Evolutionary conservation across 2,329 filamentous ascomycete genomes (phyloP), one percentile per base, ranked within the genome.

Genomic region (Claviceps monticola): DNA sequence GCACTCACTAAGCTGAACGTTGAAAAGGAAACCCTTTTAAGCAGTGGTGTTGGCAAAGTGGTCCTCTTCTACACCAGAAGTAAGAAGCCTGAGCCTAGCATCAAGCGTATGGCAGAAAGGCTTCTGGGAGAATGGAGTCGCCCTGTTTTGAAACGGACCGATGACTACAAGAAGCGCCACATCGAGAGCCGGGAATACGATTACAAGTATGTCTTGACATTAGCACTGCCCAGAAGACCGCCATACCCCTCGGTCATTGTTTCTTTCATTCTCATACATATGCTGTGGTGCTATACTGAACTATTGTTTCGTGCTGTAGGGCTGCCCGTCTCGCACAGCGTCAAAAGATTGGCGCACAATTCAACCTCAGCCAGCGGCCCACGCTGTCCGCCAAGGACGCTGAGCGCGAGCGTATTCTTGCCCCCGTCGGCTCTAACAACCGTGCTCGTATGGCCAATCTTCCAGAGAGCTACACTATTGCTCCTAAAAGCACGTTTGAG

Each of bases 11-110:
- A 82, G 61, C 76, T 97, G 5, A 89, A 88, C 5, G 88, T 97
- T 58, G 86, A 89, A 64, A 96, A 96, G 64, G 93, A 97, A 60
- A 79, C 85, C 1, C 76, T 98, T 14, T 77, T 94, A 21, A 90
- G 89, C 57, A 95, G 88, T 60, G 90, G 91, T 19, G 93, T 98
- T 57, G 93, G 93, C 63, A 96, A 96, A 67, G 88, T 98, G 47
- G 85, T 96, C 50, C 80, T 95, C 56, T 98, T 96, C 72, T 98
- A 98, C 71, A 96, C 90, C 49, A 90, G 90, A 69, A 95, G 87
- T 73, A 94, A 90, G 72, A 84, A 88, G 58, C 86, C 90, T 1
- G 88, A 97, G 68, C 74, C 84, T 4, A 78, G 76, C 55, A 96
- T 98, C 74, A 96, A 96, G 74, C 83, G 91, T 58, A 88, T 90